phyloP scores from a whole-genome alignment of 1,284 basidiomycete genomes.

The Filobasidium uniguttulatum region DNA sequence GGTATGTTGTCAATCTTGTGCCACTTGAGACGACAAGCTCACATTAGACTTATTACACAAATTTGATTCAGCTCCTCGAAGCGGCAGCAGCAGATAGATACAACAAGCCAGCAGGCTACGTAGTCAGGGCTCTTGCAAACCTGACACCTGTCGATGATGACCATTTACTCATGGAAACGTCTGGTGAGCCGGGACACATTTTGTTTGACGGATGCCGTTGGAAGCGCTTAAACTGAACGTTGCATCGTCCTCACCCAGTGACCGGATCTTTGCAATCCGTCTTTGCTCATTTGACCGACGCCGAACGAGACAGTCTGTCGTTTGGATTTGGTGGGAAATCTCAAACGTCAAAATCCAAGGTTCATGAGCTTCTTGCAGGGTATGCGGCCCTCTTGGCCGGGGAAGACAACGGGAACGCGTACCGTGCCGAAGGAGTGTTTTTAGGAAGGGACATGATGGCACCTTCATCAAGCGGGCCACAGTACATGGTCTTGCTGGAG shows the following conservation, averaged over 20 bases:
- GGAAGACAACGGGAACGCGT: conserved; percentile 18
- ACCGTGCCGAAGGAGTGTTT: conserved; percentile 40
- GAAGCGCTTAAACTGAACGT: neutral
- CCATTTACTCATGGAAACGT: conserved; percentile 3
- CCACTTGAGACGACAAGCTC: neutral
- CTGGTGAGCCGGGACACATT: conserved; percentile 1
- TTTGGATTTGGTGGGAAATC: conserved; percentile 10
- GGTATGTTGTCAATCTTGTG: conserved; percentile 38
- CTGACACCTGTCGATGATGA: conserved; percentile 53
- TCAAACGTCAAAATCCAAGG: conserved; percentile 28
- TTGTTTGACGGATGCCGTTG: neutral
- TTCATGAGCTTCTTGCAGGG: conserved; percentile 37
- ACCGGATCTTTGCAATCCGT: conserved; percentile 48
- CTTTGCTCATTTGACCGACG: conserved; percentile 46
- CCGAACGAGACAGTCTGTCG: conserved; percentile 10
- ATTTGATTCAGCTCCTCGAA: conserved; percentile 51
- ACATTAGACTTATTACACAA: neutral
- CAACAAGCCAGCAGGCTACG: conserved; percentile 56
- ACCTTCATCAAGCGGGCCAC: conserved; percentile 45
- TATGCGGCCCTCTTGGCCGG: conserved; percentile 18
- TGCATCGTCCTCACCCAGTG: conserved; percentile 36
- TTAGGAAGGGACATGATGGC: conserved; percentile 44
- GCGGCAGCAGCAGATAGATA: conserved; percentile 60
- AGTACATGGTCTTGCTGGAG: conserved; percentile 64
- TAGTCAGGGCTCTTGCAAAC: conserved; percentile 57